Base-by-base conservation (phyloP, 2,329 filamentous ascomycete species). In the Bipolaris sorokiniana region DNA sequence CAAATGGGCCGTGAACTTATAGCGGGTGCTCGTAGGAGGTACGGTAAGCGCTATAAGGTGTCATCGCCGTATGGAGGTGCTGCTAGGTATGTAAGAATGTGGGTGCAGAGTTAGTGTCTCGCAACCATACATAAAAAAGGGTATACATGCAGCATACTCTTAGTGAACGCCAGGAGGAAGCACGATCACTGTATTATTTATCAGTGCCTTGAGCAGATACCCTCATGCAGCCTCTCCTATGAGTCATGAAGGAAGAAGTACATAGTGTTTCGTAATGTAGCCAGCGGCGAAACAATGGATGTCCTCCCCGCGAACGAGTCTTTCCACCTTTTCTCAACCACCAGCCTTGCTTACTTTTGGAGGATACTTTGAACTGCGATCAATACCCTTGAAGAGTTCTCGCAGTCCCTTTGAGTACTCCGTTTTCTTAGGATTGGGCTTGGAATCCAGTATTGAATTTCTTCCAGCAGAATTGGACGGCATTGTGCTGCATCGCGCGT, bases 331-430 rank as follows among this genome's bases (percentile, higher is more conserved):
- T 54, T 62, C 50, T 58, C 57, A 51, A 53, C 51, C 51, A 51
- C 61, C 50, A 54, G 52, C 56, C 41, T 20, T 46, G 28, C 40
- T 40, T 60, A 10, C 20, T 69, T 20, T 69, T 48, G 67, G 67
- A 69, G 67, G 65, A 65, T 68, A 69, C 65, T 69, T 69, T 69
- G 62, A 68, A 69, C 67, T 64, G 67, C 58, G 63, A 64, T 69
- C 67, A 66, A 64, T 40, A 68, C 65, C 59, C 62, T 42, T 53
- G 54, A 40, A 50, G 59, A 58, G 63, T 63, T 69, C 65, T 67
- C 63, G 63, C 65, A 68, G 67, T 68, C 63, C 62, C 67, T 69
- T 69, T 69, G 67, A 69, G 67, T 66, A 52, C 67, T 69, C 67
- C 67, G 47, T 36, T 36, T 18, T 7, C 26, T 18, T 48, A 36